Percentiles rank a stretch among this genome's conserved stretches.
phyloP scores from a whole-genome alignment of 768 basidiomycete genomes.

The Serpula lacrymans region DNA sequence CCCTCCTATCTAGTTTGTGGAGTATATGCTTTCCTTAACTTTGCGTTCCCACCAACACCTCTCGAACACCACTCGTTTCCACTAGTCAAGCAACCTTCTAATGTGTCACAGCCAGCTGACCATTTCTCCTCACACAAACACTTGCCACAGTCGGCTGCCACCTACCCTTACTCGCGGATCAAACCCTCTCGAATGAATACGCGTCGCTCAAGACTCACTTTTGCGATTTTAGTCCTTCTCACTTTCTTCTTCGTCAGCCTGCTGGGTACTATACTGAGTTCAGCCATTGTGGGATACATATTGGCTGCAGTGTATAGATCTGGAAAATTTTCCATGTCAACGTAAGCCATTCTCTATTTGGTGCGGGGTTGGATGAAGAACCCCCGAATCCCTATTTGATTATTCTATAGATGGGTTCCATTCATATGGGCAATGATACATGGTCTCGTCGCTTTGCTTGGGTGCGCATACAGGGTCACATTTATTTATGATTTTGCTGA shows the following conservation, averaged over 20 bases:
- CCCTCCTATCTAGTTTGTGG: slow-evolving; percentile 39
- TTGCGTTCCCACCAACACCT: slow-evolving; percentile 33
- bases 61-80: slow-evolving; percentile 4
- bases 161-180: background rate
- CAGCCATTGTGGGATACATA: slow-evolving; percentile 36
- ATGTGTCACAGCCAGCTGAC: background rate
- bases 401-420: slow-evolving; percentile 38
- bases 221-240: slow-evolving; percentile 38
- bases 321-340: slow-evolving; percentile 38
- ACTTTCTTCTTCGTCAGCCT: slow-evolving; percentile 32
- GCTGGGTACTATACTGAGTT: slow-evolving; percentile 34
- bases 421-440: slow-evolving; percentile 41
- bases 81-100: slow-evolving; percentile 1
- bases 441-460: slow-evolving; percentile 37
- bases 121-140: background rate
- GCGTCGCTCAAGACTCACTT: slow-evolving; percentile 34
- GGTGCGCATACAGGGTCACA: slow-evolving; percentile 32
- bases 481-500: background rate
- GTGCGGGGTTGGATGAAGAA: background rate
- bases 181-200: slow-evolving; percentile 26
- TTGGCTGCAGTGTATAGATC: slow-evolving; percentile 36
- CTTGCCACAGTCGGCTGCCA: slow-evolving; percentile 1
- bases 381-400: too few relatives aligned
- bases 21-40: slow-evolving; percentile 39
- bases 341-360: slow-evolving; percentile 24